Conservation (phyloP, 2,329 filamentous ascomycete genomes). For the Fusarium metavorans region DNA sequence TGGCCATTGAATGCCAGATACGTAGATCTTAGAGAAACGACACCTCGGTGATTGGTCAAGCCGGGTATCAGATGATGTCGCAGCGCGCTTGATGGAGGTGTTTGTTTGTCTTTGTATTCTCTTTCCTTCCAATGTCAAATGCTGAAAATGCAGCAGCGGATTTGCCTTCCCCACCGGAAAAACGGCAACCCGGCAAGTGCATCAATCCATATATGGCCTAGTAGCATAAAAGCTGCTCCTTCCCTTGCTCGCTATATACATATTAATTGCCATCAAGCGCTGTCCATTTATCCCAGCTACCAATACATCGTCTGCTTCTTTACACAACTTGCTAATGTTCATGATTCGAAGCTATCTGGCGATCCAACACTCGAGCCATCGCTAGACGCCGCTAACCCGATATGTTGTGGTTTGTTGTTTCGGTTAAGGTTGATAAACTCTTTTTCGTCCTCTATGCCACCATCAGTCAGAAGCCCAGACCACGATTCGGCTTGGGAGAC, state of each 20-base stretch:
- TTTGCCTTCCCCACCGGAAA: not conserved
- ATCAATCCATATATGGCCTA: conserved; percentile 4
- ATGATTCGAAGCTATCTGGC: not conserved
- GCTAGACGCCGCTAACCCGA: not conserved
- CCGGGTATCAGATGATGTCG: not conserved
- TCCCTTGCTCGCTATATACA: not conserved
- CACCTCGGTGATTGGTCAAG: not conserved
- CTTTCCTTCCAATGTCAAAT: not conserved
- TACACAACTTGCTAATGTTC: not conserved
- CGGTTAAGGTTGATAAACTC: conserved; percentile 31
- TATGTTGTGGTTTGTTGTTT: conserved; percentile 27
- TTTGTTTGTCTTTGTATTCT: not conserved
- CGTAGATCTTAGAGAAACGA: not conserved
- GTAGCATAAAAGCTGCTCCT: not conserved
- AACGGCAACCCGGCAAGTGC: conserved; percentile 24
- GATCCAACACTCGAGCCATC: not conserved
- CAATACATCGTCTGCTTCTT: not conserved
- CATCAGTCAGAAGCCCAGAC: not conserved
- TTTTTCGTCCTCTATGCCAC: conserved; percentile 6
- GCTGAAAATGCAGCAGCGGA: conserved; percentile 2
- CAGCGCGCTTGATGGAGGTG: not conserved
- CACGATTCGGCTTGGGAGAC: not conserved
- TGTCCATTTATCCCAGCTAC: not conserved
- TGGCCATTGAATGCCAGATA: conserved; percentile 26
- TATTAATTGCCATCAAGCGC: not conserved